Base-by-base conservation (phyloP, 257 asterid genomes). In the Forsythia suspensa region DNA sequence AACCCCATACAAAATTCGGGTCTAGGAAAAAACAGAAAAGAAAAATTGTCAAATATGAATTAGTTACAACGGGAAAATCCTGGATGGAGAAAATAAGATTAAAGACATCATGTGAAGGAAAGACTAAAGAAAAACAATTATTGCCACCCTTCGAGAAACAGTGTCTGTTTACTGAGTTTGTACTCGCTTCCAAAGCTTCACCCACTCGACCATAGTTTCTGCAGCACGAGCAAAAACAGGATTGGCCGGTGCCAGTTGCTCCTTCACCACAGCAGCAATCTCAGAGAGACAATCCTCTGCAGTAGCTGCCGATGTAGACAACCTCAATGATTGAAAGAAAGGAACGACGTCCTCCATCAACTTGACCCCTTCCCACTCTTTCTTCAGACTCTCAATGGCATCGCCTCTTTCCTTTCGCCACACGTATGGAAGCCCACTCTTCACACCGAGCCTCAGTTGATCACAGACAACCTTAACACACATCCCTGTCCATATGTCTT, bases 351-450 rank as follows among this genome's bases (percentile, higher is more conserved):
- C 94, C 81, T 95, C 98, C 98, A 92, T 92, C 66, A 90, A 91
- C 91, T 91, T 90, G 34, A 95, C 98, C n/a, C 98, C 98, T 76
- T 91, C 95, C 98, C 98, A 95, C 80, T 95, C 98, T 78, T 95
- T 95, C 89, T 90, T 95, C 90, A 95, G 85, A 69, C 98, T 92
- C 84, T 90, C 96, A 0, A 93, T 67, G 0, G 95, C 93, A 67
- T 84, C 69, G 1, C 98, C 98, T 77, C 97, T 85, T 55, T 95
- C 97, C 59, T 90, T 88, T 80, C 98, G 90, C 96, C 95, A 92
- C 61, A 95, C 98, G 10, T 95, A 95, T 0, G 98, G 98, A 46
- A 92, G 84, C 82, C 98, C 98, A 70, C 88, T 95, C 81, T 92
- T 95, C 83, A 95, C 95, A 3, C 98, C 98, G 16, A 88, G 82